These are phyloP conservation scores for Ogataea minuta DNA, from an alignment of 805 yeast species.

Conservation along the genomic window DNA sequence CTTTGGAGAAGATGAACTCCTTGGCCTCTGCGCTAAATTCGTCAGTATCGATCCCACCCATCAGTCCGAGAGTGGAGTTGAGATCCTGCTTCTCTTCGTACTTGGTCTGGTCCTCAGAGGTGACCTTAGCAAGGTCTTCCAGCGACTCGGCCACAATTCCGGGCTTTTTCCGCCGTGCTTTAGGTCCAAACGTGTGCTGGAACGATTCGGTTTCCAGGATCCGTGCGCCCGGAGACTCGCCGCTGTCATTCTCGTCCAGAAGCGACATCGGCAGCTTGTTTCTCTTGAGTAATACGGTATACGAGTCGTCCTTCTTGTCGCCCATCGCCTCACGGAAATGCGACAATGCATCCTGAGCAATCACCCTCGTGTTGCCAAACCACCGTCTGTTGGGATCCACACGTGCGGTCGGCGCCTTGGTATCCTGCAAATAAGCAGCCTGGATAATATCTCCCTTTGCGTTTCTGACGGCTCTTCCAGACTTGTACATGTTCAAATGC, in stretches of 20 bases:
- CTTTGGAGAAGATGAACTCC: slow-evolving; percentile 93
- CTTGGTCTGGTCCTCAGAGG: slow-evolving; percentile 54
- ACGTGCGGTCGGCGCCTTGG: slow-evolving; percentile 85
- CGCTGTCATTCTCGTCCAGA: slow-evolving; percentile 79
- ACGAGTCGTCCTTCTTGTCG: slow-evolving; percentile 74
- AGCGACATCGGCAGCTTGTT: slow-evolving; percentile 95
- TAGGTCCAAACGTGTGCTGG: slow-evolving; percentile 86
- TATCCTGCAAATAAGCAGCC: slow-evolving; percentile 86
- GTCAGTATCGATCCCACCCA: slow-evolving; percentile 72
- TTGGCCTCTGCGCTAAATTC: slow-evolving; percentile 89
- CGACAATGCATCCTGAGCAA: slow-evolving; percentile 91
- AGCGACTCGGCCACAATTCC: slow-evolving; percentile 70
- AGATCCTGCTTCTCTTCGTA: slow-evolving; percentile 77
- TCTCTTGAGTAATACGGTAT: slow-evolving; percentile 82
- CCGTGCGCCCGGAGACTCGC: slow-evolving; percentile 72
- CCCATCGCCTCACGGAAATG: slow-evolving; percentile 95
- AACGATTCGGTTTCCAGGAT: slow-evolving; percentile 88
- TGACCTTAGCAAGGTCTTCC: slow-evolving; percentile 67
- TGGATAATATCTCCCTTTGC: slow-evolving; percentile 81
- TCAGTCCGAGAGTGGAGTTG: slow-evolving; percentile 71
- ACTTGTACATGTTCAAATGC: slow-evolving; percentile 87
- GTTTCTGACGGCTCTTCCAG: slow-evolving; percentile 83
- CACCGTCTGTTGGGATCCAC: slow-evolving; percentile 95
- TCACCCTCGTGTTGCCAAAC: slow-evolving; percentile 97
- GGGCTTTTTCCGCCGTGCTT: slow-evolving; percentile 90